Evolutionary conservation across 2,329 filamentous ascomycete genomes (phyloP).

Genomic region (Elsinoe perseae): DNA sequence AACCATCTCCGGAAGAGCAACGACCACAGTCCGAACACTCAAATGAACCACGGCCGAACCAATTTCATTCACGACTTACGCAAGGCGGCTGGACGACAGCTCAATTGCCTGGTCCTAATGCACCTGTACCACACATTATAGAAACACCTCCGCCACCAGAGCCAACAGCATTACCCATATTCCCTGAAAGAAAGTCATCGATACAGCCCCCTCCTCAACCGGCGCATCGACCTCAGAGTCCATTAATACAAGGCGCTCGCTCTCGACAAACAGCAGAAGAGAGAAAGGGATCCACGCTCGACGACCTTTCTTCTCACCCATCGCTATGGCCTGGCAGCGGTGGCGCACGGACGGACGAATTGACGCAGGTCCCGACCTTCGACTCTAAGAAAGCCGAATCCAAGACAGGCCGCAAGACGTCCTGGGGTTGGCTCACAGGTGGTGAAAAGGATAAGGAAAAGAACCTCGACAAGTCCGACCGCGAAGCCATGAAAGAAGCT

Average conservation of each 20-base stretch:
- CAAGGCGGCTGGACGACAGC: constrained; percentile 51
- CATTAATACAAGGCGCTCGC: constrained; percentile 32
- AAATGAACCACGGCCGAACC: constrained; percentile 30
- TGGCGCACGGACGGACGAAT: constrained; percentile 62
- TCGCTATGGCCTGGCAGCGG: constrained; percentile 61
- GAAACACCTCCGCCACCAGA: constrained; percentile 51
- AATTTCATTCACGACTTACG: constrained; percentile 50
- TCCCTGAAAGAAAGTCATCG: constrained; percentile 47
- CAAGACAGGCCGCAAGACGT: constrained; percentile 67
- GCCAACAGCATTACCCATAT: constrained; percentile 23
- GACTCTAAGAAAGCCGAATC: constrained; percentile 63
- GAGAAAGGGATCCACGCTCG: constrained; percentile 35
- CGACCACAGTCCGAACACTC: constrained; percentile 20
- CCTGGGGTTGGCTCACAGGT: constrained; percentile 72
- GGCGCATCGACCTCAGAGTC: constrained; percentile 18
- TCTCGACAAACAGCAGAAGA: constrained; percentile 3
- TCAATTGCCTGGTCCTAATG: constrained; percentile 41
- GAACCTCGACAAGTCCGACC: constrained; percentile 62
- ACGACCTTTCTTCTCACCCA: constrained; percentile 58
- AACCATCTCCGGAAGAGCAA: constrained; percentile 14
- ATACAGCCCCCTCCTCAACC: constrained; percentile 28
- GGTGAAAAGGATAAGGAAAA: constrained; percentile 69
- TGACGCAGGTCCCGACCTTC: constrained; percentile 73
- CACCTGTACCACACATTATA: constrained; percentile 51
- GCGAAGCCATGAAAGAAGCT: constrained; percentile 43